These are phyloP conservation scores for Albophoma yamanashiensis DNA, from an alignment of 2,329 filamentous ascomycete species.

Conservation along the genomic window DNA sequence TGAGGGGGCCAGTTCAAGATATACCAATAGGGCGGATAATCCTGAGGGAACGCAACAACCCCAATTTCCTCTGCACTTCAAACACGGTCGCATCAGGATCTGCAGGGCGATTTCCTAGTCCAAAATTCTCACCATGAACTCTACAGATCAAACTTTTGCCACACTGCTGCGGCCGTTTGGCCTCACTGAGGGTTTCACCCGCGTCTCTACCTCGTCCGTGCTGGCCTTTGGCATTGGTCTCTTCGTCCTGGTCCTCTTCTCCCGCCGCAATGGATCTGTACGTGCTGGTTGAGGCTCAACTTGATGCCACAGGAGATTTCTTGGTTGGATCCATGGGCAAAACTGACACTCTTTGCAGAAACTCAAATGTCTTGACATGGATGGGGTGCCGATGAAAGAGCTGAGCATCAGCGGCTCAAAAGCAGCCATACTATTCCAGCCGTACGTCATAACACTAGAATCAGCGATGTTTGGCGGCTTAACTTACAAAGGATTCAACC, in stretches of 20 bases:
- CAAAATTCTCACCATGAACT: not conserved
- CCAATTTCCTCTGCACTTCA: not conserved
- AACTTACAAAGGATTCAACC: not conserved
- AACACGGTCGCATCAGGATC: not conserved
- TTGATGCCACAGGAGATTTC: not conserved
- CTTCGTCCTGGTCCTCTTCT: not conserved
- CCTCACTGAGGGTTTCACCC: not conserved
- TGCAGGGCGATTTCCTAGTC: not conserved
- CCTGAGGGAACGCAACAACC: not conserved
- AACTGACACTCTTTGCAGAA: not conserved
- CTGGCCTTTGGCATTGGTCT: not conserved
- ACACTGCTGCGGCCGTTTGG: not conserved
- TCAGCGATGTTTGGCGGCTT: not conserved
- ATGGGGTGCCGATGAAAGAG: not conserved
- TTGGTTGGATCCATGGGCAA: not conserved
- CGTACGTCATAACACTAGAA: not conserved
- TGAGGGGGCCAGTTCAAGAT: not conserved
- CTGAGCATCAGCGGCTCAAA: not conserved
- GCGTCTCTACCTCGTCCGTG: not conserved
- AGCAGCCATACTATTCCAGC: not conserved
- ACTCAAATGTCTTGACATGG: not conserved
- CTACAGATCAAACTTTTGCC: not conserved
- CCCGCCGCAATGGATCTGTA: not conserved
- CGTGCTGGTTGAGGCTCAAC: not conserved
- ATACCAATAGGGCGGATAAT: not conserved